These are phyloP conservation scores for Protea cynaroides DNA, from an alignment of 164 flowering plant genomes.

Conservation along the genomic window DNA sequence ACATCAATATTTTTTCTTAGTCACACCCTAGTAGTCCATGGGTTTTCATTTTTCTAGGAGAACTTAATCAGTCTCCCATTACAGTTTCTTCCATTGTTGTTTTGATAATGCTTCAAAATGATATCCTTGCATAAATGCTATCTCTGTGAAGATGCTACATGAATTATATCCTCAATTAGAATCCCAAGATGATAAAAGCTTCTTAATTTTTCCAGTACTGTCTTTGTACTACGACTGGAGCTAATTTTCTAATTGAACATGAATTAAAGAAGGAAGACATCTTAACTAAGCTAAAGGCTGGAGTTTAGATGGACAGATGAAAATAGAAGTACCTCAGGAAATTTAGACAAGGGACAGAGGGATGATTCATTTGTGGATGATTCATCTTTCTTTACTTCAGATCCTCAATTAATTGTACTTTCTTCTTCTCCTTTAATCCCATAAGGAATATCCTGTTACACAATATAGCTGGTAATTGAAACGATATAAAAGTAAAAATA, in stretches of 20 bases:
- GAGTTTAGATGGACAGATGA: background rate
- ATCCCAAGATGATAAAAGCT: background rate
- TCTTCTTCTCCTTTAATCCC: background rate
- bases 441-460: background rate
- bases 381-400: background rate
- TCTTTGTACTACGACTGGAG: too few relatives aligned
- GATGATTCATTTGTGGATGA: background rate
- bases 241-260: too few relatives aligned
- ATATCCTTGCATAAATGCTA: background rate
- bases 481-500: background rate
- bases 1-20: too few relatives aligned
- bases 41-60: background rate
- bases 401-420: background rate
- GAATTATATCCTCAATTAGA: background rate
- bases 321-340: background rate
- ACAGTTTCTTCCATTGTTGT: background rate
- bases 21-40: too few relatives aligned
- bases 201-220: too few relatives aligned
- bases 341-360: background rate
- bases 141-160: background rate
- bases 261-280: background rate
- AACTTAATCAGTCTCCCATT: background rate
- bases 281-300: background rate
- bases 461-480: background rate
- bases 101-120: background rate